Base-by-base conservation (phyloP, 805 yeast genomes). In the Candida boleticola region DNA sequence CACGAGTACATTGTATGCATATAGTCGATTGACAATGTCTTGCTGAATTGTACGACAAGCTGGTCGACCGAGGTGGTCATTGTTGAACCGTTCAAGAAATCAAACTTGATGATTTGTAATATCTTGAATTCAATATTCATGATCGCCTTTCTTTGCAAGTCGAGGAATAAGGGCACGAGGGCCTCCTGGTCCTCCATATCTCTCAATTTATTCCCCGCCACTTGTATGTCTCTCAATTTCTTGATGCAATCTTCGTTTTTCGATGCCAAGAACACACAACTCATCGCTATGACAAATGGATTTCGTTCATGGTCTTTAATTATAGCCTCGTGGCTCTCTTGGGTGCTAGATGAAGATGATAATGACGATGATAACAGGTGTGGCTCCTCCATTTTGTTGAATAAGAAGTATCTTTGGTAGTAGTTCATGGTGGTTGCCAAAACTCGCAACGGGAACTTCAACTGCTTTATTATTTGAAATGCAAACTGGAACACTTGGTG, bases 181-280 rank as follows among this genome's bases (percentile, higher is more conserved):
- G 40, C 16, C 4, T 73, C 66, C 29, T 63, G 64, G 3, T 64
- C 56, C 41, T 68, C 67, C 30, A 57, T 51, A 39, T 62, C 66
- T 50, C 69, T 56, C n/a, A 62, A 49, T 51, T 58, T 66, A 53
- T 73, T 68, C 26, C 76, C 76, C 13, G 73, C 78, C 3, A 63
- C 58, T 35, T 83, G 74, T 10, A 89, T 72, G 35, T 85, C 87
- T 40, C 79, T 71, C 13, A 84, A 59, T 51, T 85, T 85, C 58
- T 88, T 89, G 32, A 89, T 82, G 32, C 89, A 86, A 55, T 89
- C 97, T 54, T 87, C 95, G 48, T 82, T 80, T 59, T 89, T 88
- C 33, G 83, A 68, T 2, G 96, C 85, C 13, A 87, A 66, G 43
- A 85, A 76, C 5, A 89, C 57, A 41, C 89, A 76, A 7, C 92